Conservation (phyloP, 129 eudicot species). For the Silybum marianum region DNA sequence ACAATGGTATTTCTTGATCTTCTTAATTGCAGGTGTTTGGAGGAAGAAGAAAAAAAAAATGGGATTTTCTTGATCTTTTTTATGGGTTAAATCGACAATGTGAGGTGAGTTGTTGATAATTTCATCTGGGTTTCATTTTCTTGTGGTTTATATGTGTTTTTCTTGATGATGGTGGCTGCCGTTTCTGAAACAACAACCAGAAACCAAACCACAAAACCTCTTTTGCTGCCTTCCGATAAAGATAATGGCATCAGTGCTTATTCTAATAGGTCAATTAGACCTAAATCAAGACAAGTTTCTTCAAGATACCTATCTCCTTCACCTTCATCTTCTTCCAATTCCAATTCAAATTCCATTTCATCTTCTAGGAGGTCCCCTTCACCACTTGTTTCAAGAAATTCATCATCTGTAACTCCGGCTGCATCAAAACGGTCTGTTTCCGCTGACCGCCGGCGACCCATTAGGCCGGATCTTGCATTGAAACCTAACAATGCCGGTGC, state of each 20-base stretch:
- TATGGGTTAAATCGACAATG: slow-evolving; percentile 42
- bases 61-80: slow-evolving; percentile 16
- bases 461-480: slow-evolving; percentile 50
- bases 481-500: slow-evolving; percentile 49
- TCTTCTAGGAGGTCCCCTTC: slow-evolving; percentile 69
- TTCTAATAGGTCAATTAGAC: slow-evolving; percentile 36
- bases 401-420: neutral
- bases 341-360: slow-evolving; percentile 45
- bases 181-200: slow-evolving; percentile 45
- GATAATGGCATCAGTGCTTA: slow-evolving; percentile 34
- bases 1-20: slow-evolving; percentile 35
- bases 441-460: slow-evolving; percentile 65
- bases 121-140: slow-evolving; percentile 4
- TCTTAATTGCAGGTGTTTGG: slow-evolving; percentile 23
- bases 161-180: slow-evolving; percentile 62
- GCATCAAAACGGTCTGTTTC: slow-evolving; percentile 64
- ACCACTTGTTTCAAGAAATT: slow-evolving; percentile 57
- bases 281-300: slow-evolving; percentile 62
- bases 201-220: slow-evolving; percentile 45
- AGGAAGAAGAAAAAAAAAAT: neutral
- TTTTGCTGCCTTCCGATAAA: slow-evolving; percentile 58
- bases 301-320: slow-evolving; percentile 80
- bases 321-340: slow-evolving; percentile 48
- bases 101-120: slow-evolving; percentile 39
- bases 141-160: slow-evolving; percentile 23